Percentiles rank a stretch among this genome's conserved stretches.
Conservation (phyloP, 106 monocot species). For the Phalaenopsis equestris region DNA sequence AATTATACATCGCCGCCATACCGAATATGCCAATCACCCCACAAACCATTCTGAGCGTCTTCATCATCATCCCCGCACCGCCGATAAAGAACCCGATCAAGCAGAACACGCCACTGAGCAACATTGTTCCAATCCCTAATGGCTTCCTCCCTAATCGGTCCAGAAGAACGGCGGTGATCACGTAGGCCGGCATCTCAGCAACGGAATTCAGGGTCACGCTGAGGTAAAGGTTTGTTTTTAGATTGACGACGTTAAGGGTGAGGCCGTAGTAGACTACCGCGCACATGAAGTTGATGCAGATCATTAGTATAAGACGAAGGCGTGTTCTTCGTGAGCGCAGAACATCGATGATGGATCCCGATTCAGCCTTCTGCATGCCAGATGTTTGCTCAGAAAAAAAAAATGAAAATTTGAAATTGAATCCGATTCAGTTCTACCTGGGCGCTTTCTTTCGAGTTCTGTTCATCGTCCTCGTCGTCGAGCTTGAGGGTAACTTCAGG, state of each 20-base stretch:
- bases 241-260: constrained; percentile 86
- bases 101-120: constrained; percentile 62
- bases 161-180: constrained; percentile 44
- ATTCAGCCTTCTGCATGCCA: background rate
- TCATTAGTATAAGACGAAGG: constrained; percentile 38
- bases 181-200: constrained; percentile 65
- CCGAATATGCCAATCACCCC: constrained; percentile 79
- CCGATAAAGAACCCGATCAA: constrained; percentile 20
- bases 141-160: constrained; percentile 57
- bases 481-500: constrained; percentile 24
- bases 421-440: background rate
- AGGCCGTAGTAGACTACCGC: constrained; percentile 82
- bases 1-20: constrained; percentile 76
- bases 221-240: constrained; percentile 66
- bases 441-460: background rate
- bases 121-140: constrained; percentile 48
- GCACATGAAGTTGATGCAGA: constrained; percentile 52
- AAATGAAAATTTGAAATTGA: too few relatives aligned
- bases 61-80: constrained; percentile 15
- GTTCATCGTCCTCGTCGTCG: constrained; percentile 35
- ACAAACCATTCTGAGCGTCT: constrained; percentile 35
- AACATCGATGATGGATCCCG: constrained; percentile 54
- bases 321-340: constrained; percentile 43
- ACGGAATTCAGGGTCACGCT: constrained; percentile 64
- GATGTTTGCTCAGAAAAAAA: too few relatives aligned